Evolutionary conservation across 805 yeast species (phyloP).

Genomic region (Starmerella etchellsii): DNA sequence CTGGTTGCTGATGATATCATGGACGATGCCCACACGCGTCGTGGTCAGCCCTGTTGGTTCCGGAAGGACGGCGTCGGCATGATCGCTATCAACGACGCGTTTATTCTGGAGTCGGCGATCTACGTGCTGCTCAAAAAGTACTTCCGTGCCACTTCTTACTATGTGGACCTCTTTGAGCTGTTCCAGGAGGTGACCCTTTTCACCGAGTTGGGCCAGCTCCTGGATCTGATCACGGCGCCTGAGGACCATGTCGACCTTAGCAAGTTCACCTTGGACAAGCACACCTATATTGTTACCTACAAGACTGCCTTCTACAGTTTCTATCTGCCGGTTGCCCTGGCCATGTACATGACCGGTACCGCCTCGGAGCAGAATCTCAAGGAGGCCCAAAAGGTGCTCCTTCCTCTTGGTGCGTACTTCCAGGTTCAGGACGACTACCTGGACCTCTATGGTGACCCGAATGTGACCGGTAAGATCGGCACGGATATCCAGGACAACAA

Average conservation of each 20-base stretch:
- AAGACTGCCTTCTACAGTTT: slow-evolving; percentile 97
- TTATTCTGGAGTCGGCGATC: slow-evolving; percentile 91
- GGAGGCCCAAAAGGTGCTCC: slow-evolving; percentile 76
- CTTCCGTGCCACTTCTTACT: slow-evolving; percentile 69
- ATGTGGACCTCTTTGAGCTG: slow-evolving; percentile 79
- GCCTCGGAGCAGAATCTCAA: slow-evolving; percentile 58
- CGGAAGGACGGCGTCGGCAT: slow-evolving; percentile 63
- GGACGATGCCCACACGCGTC: slow-evolving; percentile 92
- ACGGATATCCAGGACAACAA: slow-evolving; percentile 97
- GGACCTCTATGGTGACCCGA: slow-evolving; percentile 96
- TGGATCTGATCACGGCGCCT: slow-evolving; percentile 94
- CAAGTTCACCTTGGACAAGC: slow-evolving; percentile 78
- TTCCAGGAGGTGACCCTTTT: slow-evolving; percentile 97
- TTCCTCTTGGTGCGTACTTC: slow-evolving; percentile 96
- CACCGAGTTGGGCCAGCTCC: slow-evolving; percentile 92
- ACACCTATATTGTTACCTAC: slow-evolving; percentile 87
- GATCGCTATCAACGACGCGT: slow-evolving; percentile 93
- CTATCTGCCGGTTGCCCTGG: slow-evolving; percentile 93
- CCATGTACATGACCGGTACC: slow-evolving; percentile 85
- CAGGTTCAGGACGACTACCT: slow-evolving; percentile 96
- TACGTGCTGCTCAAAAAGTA: slow-evolving; percentile 79
- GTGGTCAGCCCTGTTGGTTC: slow-evolving; percentile 99
- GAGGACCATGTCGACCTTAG: slow-evolving; percentile 83
- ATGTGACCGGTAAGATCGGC: slow-evolving; percentile 95
- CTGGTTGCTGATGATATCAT: slow-evolving; percentile 97